phyloP scores from a whole-genome alignment of 225 moss, liverwort and hornwort genomes.

The Sphagnum contortum region DNA sequence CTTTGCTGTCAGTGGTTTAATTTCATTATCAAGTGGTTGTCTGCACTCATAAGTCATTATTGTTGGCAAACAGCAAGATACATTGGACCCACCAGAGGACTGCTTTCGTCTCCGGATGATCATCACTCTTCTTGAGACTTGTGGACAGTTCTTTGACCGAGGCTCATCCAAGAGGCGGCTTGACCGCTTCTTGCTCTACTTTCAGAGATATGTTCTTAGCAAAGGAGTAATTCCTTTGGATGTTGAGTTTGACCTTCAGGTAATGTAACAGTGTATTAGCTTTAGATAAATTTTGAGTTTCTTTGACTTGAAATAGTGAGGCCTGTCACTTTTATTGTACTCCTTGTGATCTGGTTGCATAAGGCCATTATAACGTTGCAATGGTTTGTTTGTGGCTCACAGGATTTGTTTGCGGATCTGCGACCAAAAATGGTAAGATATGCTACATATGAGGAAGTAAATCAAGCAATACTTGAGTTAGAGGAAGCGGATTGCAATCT shows the following conservation, averaged over 20 bases:
- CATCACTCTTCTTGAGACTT: slow-evolving; percentile 94
- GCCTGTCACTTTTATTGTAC: too few species aligned
- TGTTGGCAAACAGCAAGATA: slow-evolving; percentile 60
- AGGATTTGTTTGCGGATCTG: slow-evolving; percentile 90
- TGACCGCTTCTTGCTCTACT: slow-evolving; percentile 84
- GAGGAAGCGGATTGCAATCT: slow-evolving; percentile 68
- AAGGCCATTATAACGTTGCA: too few species aligned
- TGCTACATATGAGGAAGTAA: slow-evolving; percentile 82
- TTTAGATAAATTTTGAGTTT: too few species aligned
- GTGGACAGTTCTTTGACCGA: slow-evolving; percentile 98
- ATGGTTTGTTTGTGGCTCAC: slow-evolving; percentile 5
- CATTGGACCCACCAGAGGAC: slow-evolving; percentile 88
- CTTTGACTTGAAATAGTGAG: too few species aligned
- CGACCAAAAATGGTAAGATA: slow-evolving; percentile 96
- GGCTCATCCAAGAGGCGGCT: slow-evolving; percentile 93
- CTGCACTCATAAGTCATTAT: too few species aligned
- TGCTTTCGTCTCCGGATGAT: slow-evolving; percentile 94
- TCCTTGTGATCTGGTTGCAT: too few species aligned
- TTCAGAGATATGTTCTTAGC: slow-evolving; percentile 94
- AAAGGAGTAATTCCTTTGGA: slow-evolving; percentile 98
- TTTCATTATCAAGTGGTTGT: too few species aligned
- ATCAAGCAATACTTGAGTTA: slow-evolving; percentile 82
- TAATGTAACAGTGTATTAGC: slow-evolving; percentile 4
- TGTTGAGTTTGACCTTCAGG: slow-evolving; percentile 97
- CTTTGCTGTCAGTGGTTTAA: too few species aligned